phyloP scores from a whole-genome alignment of 1,139 yeast species.

The Lodderomyces metapsilosis region DNA sequence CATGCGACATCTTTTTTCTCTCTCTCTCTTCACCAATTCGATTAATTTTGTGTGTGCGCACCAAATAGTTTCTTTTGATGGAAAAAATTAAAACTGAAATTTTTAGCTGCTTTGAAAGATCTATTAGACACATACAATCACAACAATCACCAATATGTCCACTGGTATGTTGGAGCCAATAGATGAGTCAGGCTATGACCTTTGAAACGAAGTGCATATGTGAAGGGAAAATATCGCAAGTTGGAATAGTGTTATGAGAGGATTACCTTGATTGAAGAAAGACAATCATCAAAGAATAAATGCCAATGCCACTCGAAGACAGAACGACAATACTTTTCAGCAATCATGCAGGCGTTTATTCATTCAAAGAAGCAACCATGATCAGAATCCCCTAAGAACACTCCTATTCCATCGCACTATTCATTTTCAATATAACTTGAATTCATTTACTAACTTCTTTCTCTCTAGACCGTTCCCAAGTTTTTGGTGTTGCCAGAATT shows the following conservation, averaged over 20 bases:
- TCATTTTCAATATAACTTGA: not conserved
- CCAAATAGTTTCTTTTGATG: not conserved
- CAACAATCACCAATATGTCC: constrained; percentile 23
- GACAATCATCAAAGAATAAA: not conserved
- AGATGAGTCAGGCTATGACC: not conserved
- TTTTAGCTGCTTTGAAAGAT: constrained; percentile 1
- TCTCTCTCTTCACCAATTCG: not conserved
- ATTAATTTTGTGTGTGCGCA: not conserved
- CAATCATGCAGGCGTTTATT: too few species aligned
- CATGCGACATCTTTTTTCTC: not conserved
- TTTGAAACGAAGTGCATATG: not conserved
- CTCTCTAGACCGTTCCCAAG: constrained; percentile 50
- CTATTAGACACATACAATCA: not conserved
- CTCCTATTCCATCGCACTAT: too few species aligned
- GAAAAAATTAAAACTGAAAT: constrained; percentile 3
- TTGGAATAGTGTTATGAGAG: not conserved
- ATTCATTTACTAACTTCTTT: constrained; percentile 8
- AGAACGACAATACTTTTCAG: too few species aligned
- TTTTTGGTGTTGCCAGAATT: constrained; percentile 99
- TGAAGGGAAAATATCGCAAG: not conserved
- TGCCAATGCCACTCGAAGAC: not conserved
- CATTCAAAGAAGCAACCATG: too few species aligned
- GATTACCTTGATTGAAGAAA: not conserved
- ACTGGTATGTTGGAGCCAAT: constrained; percentile 26
- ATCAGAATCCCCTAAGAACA: too few species aligned